These are phyloP conservation scores for Neurospora tetraspora DNA, from an alignment of 495 filamentous ascomycete genomes.

Conservation along the genomic window DNA sequence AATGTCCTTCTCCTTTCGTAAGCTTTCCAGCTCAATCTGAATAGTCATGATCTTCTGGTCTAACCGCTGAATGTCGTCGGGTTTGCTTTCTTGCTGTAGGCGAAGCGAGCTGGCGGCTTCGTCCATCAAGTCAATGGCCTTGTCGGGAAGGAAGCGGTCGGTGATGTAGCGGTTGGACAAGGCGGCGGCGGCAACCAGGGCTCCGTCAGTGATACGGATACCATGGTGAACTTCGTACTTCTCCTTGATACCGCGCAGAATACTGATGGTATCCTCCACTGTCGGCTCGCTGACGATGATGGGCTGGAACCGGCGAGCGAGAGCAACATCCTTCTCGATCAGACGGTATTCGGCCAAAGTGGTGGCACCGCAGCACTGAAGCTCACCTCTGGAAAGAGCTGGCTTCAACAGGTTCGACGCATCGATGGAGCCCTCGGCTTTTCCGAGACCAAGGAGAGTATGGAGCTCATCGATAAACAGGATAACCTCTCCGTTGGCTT, in stretches of 20 bases:
- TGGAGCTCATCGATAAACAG: conserved; percentile 96
- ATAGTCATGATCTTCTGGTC: conserved; percentile 95
- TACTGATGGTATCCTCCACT: conserved; percentile 89
- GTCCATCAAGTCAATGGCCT: conserved; percentile 94
- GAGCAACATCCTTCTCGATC: conserved; percentile 93
- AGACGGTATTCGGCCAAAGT: conserved; percentile 83
- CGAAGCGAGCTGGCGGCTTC: conserved; percentile 86
- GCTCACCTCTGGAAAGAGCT: conserved; percentile 80
- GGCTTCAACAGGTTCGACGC: conserved; percentile 93
- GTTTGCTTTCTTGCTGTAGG: conserved; percentile 93
- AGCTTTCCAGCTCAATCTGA: conserved; percentile 91
- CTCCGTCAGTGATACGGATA: conserved; percentile 86
- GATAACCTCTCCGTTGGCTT: conserved; percentile 80
- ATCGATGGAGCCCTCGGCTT: conserved; percentile 92
- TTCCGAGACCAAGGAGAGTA: conserved; percentile 81
- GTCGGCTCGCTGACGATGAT: conserved; percentile 82
- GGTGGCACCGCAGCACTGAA: conserved; percentile 92
- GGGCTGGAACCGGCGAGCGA: conserved; percentile 88
- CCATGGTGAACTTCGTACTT: conserved; percentile 95
- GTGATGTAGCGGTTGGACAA: conserved; percentile 95
- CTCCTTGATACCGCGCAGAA: conserved; percentile 92
- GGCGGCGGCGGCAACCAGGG: conserved; percentile 82
- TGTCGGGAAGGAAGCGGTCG: conserved; percentile 90
- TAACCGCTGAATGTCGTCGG: conserved; percentile 80
- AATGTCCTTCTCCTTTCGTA: conserved; percentile 88